A percentile compares a stretch with the other conserved stretches of the same genome.
phyloP scores from a whole-genome alignment of 139 green algal genomes.

The Tetradesmus obliquus region DNA sequence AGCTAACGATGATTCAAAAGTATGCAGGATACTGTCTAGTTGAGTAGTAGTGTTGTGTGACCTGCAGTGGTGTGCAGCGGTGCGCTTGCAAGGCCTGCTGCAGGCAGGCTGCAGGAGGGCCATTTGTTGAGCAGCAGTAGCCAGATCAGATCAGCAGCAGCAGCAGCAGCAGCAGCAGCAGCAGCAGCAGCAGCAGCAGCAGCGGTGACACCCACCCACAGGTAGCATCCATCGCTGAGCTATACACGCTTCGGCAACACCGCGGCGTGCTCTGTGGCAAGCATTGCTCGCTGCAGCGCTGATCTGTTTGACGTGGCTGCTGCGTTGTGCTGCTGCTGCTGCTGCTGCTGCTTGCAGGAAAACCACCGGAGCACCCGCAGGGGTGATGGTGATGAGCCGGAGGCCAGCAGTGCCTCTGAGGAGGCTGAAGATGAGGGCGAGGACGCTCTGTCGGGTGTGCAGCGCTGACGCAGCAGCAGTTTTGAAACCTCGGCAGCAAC shows the following conservation, averaged over 20 bases:
- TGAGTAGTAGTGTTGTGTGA: neutral
- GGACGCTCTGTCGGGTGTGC: conserved; percentile 21
- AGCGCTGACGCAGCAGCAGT: neutral
- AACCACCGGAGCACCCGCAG: neutral
- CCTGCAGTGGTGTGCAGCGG: neutral
- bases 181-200: neutral
- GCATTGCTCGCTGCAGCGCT: neutral
- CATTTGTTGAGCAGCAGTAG: neutral
- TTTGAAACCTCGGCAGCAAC: neutral
- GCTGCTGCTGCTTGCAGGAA: neutral
- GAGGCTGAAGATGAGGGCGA: conserved; percentile 18
- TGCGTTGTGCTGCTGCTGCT: neutral
- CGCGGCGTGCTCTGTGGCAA: neutral
- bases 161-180: neutral
- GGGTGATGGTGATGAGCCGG: neutral
- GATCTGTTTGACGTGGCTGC: neutral
- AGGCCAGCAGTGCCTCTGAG: conserved; percentile 11
- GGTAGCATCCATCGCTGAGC: neutral
- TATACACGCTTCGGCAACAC: neutral
- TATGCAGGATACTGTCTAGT: no score
- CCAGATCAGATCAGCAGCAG: neutral
- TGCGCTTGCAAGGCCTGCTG: neutral
- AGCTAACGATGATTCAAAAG: neutral
- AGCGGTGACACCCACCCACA: neutral
- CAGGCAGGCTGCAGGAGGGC: neutral